A percentile compares a stretch with the other conserved stretches of the same genome.
Conservation (phyloP, 495 filamentous ascomycete species). For the Aspergillus panamensis region DNA sequence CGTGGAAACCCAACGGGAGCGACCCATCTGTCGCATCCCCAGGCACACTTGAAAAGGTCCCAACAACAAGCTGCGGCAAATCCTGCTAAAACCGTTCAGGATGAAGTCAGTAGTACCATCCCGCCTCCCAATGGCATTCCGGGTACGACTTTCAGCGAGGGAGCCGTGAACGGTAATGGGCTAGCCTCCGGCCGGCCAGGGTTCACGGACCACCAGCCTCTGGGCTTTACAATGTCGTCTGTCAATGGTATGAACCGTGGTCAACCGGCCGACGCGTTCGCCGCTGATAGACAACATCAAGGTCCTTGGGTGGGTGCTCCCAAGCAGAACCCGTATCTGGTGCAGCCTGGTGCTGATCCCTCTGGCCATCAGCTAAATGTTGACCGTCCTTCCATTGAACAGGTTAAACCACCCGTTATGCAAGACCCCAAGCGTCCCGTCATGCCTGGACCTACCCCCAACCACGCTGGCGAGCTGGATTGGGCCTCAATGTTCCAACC, state of each 20-base stretch:
- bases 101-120: constrained; percentile 48
- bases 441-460: constrained; percentile 42
- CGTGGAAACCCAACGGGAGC: constrained; percentile 91
- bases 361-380: constrained; percentile 46
- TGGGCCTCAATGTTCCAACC: constrained; percentile 73
- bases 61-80: constrained; percentile 54
- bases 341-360: constrained; percentile 41
- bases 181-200: constrained; percentile 38
- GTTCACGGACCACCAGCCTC: constrained; percentile 44
- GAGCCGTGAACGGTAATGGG: constrained; percentile 45
- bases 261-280: constrained; percentile 39
- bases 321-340: constrained; percentile 49
- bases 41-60: constrained; percentile 78
- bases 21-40: constrained; percentile 86
- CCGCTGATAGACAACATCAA: constrained; percentile 37
- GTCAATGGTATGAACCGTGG: constrained; percentile 48
- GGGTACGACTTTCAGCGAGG: constrained; percentile 45
- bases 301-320: constrained; percentile 46
- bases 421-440: constrained; percentile 44
- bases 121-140: constrained; percentile 44
- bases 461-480: constrained; percentile 51
- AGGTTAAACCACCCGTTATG: constrained; percentile 47
- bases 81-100: constrained; percentile 49
- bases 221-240: constrained; percentile 46
- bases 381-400: constrained; percentile 47